Evolutionary conservation across 2,329 filamentous ascomycete genomes (phyloP).

Genomic region (Colletotrichum sp.): DNA sequence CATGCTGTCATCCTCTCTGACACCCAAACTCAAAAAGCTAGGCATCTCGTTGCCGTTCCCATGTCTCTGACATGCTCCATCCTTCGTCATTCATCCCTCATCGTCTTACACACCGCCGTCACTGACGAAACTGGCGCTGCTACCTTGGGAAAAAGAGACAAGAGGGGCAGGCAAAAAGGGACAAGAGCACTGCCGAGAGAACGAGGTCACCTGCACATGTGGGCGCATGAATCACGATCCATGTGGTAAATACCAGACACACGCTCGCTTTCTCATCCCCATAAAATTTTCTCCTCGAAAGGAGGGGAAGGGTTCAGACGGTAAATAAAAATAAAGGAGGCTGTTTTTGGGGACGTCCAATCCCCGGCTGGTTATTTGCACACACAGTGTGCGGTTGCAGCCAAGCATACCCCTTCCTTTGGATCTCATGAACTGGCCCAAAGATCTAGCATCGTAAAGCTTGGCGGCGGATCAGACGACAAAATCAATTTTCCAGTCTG

Average conservation of each 20-base stretch:
- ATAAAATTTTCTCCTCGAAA: not conserved
- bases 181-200: not conserved
- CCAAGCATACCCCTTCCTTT: not conserved
- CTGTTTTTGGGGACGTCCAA: not conserved
- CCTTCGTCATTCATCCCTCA: not conserved
- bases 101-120: not conserved
- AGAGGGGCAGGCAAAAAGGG: not conserved
- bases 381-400: not conserved
- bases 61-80: not conserved
- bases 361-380: not conserved
- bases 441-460: not conserved
- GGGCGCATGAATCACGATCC: constrained; percentile 3
- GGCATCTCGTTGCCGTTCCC: not conserved
- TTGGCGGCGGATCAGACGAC: not conserved
- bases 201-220: not conserved
- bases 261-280: not conserved
- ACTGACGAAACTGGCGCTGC: not conserved
- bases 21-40: not conserved
- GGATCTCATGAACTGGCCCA: not conserved
- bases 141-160: not conserved
- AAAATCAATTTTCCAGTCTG: not conserved
- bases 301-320: not conserved
- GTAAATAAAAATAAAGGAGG: not conserved
- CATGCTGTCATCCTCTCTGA: not conserved
- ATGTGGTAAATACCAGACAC: not conserved